These are phyloP conservation scores for Aulographum hederae DNA, from an alignment of 2,329 filamentous ascomycete species.

Conservation along the genomic window DNA sequence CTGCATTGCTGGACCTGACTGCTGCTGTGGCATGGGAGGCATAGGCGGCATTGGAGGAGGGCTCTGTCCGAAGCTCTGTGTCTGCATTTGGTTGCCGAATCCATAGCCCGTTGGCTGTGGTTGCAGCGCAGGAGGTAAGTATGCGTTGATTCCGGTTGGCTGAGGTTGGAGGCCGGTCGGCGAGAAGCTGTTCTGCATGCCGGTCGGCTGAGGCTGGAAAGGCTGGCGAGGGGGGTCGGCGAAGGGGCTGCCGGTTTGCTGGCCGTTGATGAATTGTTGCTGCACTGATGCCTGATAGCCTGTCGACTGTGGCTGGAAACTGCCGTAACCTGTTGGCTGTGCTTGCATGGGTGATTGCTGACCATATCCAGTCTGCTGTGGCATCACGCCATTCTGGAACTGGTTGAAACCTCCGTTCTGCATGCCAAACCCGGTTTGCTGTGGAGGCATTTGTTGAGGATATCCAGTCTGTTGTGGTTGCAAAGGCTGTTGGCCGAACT, in stretches of 20 bases:
- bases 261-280: slow-evolving; percentile 29
- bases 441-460: slow-evolving; percentile 13
- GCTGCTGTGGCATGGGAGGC: slow-evolving; percentile 38
- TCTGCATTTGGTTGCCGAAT: slow-evolving; percentile 16
- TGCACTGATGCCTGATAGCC: slow-evolving; percentile 28
- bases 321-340: slow-evolving; percentile 27
- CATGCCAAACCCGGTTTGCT: slow-evolving; percentile 2
- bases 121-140: slow-evolving; percentile 27
- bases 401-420: slow-evolving; percentile 3
- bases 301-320: slow-evolving; percentile 17
- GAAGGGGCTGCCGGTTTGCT: slow-evolving; percentile 30
- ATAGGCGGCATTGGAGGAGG: slow-evolving; percentile 31
- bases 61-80: slow-evolving; percentile 26
- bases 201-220: slow-evolving; percentile 16
- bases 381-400: slow-evolving; percentile 18
- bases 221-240: slow-evolving; percentile 25
- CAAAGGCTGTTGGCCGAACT: slow-evolving; percentile 17
- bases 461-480: slow-evolving; percentile 20
- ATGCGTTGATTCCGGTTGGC: slow-evolving; percentile 33
- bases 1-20: slow-evolving; percentile 34
- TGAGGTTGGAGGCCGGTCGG: slow-evolving; percentile 27
- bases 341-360: slow-evolving; percentile 23
- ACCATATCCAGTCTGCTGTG: slow-evolving; percentile 46
- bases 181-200: slow-evolving; percentile 16
- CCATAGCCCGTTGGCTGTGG: slow-evolving; percentile 30